A percentile compares a stretch with the other conserved stretches of the same genome.
Evolutionary conservation across 768 basidiomycete species (phyloP).

Genomic region (Rickenella mellea): DNA sequence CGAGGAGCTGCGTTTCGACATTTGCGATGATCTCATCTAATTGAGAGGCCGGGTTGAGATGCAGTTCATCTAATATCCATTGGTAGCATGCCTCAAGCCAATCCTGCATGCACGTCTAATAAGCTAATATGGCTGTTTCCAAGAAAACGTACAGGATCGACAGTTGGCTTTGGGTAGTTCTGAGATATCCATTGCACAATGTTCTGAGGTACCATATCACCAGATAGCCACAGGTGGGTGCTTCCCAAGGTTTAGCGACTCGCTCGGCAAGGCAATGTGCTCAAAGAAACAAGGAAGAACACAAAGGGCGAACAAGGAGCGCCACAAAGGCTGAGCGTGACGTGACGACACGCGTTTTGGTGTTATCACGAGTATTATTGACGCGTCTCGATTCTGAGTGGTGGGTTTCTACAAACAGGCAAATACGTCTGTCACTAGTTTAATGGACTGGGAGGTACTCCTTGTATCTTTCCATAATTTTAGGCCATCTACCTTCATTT

Average conservation of each 20-base stretch:
- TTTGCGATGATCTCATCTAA: constrained; percentile 43
- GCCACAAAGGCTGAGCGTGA: too few species aligned
- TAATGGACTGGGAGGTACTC: neutral
- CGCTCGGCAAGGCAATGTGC: too few species aligned
- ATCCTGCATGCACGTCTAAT: constrained; percentile 31
- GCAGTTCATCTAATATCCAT: constrained; percentile 45
- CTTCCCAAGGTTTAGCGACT: too few species aligned
- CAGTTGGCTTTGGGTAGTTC: constrained; percentile 48
- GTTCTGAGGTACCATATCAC: constrained; percentile 18
- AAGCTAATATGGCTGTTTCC: neutral
- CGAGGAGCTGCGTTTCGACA: constrained; percentile 58
- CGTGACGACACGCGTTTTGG: too few species aligned
- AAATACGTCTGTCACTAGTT: neutral
- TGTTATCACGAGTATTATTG: too few species aligned
- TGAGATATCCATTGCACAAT: constrained; percentile 45
- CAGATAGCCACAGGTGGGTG: too few species aligned
- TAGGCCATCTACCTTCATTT: neutral
- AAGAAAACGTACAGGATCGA: constrained; percentile 45
- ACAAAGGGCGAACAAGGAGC: too few species aligned
- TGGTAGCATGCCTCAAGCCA: constrained; percentile 70
- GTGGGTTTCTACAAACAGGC: too few species aligned
- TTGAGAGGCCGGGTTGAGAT: constrained; percentile 35
- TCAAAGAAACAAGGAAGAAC: too few species aligned
- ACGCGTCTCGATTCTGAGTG: too few species aligned
- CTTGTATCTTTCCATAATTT: neutral